Evolutionary conservation across 805 yeast genomes (phyloP).

Genomic region (Yarrowia divulgata): DNA sequence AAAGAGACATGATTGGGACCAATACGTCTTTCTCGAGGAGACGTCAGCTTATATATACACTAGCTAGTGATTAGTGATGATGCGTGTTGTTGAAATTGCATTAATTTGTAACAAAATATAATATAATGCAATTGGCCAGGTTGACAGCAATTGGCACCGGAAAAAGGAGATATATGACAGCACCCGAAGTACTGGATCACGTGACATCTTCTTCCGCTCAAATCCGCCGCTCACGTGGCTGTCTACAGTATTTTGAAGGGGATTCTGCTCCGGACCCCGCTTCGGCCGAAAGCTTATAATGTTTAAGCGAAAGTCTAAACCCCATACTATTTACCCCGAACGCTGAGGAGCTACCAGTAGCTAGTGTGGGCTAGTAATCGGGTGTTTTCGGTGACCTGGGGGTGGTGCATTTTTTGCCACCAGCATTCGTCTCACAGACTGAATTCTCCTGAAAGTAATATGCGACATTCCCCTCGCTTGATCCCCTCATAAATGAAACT

Average conservation of each 20-base stretch:
- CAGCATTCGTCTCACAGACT: no score
- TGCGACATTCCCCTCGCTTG: not conserved
- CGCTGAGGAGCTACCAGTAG: no score
- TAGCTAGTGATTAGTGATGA: constrained; percentile 24
- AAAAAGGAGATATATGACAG: not conserved
- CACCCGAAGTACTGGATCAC: not conserved
- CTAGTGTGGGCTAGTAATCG: no score
- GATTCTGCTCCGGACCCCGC: not conserved
- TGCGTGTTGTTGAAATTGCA: not conserved
- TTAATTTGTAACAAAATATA: not conserved
- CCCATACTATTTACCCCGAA: not conserved
- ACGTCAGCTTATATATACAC: constrained; percentile 9
- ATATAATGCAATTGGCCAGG: no score
- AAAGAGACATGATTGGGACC: constrained; percentile 3
- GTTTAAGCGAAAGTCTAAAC: constrained; percentile 3
- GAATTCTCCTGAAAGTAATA: no score
- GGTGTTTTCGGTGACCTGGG: no score
- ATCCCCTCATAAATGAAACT: not conserved
- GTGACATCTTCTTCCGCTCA: not conserved
- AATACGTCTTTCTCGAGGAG: not conserved
- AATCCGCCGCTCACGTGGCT: not conserved
- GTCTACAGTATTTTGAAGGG: not conserved
- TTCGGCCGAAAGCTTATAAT: constrained; percentile 15
- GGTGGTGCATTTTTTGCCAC: no score
- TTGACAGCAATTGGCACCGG: not conserved